Evolutionary conservation across 192 early-diverging fungal species (phyloP), one percentile per base, ranked within the genome.

Genomic region (Rhizoclosmatium sp.): DNA sequence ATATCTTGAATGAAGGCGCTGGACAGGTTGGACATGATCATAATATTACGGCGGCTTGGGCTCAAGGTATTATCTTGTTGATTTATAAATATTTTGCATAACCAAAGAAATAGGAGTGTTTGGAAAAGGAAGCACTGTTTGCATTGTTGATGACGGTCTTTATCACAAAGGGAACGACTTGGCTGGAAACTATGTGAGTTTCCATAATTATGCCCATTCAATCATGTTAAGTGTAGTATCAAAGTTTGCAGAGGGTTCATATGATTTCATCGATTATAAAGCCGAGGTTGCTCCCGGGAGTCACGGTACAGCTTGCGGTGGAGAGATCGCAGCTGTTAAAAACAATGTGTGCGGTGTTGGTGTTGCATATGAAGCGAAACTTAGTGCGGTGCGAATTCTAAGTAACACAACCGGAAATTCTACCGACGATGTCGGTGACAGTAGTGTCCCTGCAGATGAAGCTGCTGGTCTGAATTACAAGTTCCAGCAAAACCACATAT

Each of bases 281-380:
- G 79, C 83, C 48, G 77, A 93, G 42, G 95, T 96, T 4, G 91
- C 59, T 21, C 91, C 94, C 40, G 98, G 98, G 79, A 89, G 88
- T 62, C 98, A 99, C 82, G 98, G 98, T 51, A 99, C 98, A 10
- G 86, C 97, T 49, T 99, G 97, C 82, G 98, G 97, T 9, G 98
- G 98, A 16, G 95, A 97, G 85, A 95, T 99, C n/a, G 98, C 96
- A 0, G 95, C 98, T 1, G 85, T 84, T 21, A 88, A 68, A 41
- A 99, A 99, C 85, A 83, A 93, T 77, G 90, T 97, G 7, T 98
- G 98, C 78, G 96, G 96, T 23, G 90, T 98, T 0, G 98, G 98
- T 23, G 91, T 98, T 2, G 98, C 98, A 0, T 97, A 91, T 65
- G 86, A 92, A 71, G 92, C 96, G 12, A 89, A 91, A 69, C 93